These are phyloP conservation scores for Tulasnella calospora DNA, from an alignment of 768 basidiomycete genomes.

Conservation along the genomic window DNA sequence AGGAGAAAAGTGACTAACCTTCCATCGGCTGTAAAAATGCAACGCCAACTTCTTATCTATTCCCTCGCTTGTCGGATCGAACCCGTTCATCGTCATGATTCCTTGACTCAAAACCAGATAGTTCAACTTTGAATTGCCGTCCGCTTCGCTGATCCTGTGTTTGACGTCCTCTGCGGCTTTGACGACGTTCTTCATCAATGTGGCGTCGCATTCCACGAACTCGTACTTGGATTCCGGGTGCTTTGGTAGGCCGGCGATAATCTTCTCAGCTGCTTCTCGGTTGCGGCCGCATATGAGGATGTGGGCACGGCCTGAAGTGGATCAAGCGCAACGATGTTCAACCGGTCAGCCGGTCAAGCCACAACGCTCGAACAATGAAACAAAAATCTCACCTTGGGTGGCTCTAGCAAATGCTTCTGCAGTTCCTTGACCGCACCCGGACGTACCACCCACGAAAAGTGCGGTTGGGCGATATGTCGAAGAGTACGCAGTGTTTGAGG, in stretches of 20 bases:
- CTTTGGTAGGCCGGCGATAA: constrained; percentile 29
- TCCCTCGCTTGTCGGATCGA: constrained; percentile 25
- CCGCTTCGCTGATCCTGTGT: not conserved
- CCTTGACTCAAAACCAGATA: constrained; percentile 27
- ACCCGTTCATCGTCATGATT: constrained; percentile 22
- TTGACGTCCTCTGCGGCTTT: constrained; percentile 11
- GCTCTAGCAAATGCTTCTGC: constrained; percentile 25
- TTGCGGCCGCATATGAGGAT: constrained; percentile 31
- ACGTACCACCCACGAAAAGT: constrained; percentile 28
- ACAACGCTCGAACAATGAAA: not conserved
- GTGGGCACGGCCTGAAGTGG: constrained; percentile 20
- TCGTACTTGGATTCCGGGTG: constrained; percentile 32
- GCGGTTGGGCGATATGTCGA: constrained; percentile 25
- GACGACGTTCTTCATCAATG: constrained; percentile 30
- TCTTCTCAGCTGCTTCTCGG: constrained; percentile 28
- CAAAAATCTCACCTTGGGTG: constrained; percentile 18
- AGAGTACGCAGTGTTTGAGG: constrained; percentile 12
- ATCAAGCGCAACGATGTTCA: not conserved
- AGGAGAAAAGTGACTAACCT: not conserved
- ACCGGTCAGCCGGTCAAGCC: not conserved
- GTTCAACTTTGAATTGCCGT: constrained; percentile 10
- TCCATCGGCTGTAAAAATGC: constrained; percentile 28
- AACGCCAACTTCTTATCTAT: constrained; percentile 28
- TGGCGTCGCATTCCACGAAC: constrained; percentile 34
- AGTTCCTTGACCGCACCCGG: constrained; percentile 26